These are phyloP conservation scores for Lentinula boryana DNA, from an alignment of 768 basidiomycete species.

Conservation along the genomic window DNA sequence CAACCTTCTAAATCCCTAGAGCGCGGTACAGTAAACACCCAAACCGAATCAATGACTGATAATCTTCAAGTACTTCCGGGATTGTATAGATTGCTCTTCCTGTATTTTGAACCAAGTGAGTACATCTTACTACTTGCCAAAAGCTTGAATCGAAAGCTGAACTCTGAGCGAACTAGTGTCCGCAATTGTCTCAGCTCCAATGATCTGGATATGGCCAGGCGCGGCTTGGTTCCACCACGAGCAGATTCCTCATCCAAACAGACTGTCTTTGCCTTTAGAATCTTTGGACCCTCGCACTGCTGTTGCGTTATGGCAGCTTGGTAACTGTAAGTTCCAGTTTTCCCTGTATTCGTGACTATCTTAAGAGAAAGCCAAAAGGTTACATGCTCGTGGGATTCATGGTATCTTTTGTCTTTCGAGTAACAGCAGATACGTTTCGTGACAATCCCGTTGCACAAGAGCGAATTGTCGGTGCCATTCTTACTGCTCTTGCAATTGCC, in stretches of 20 bases:
- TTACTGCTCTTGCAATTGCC: conserved; percentile 59
- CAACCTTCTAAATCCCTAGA: too few species aligned
- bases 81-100: conserved; percentile 48
- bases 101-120: conserved; percentile 53
- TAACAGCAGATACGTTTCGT: conserved; percentile 52
- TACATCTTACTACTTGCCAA: neutral
- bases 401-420: conserved; percentile 62
- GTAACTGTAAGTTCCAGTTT: conserved; percentile 38
- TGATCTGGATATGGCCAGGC: conserved; percentile 46
- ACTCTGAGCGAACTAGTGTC: conserved; percentile 27
- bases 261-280: conserved; percentile 10
- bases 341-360: too few species aligned
- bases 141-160: too few species aligned
- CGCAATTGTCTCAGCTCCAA: conserved; percentile 40
- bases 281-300: conserved; percentile 37
- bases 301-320: conserved; percentile 58
- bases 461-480: conserved; percentile 55
- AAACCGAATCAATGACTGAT: neutral
- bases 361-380: conserved; percentile 26
- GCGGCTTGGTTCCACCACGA: conserved; percentile 55
- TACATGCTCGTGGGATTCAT: conserved; percentile 58
- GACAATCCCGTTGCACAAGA: conserved; percentile 59
- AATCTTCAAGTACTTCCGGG: conserved; percentile 49
- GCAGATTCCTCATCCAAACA: conserved; percentile 37
- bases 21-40: too few species aligned